phyloP scores from a whole-genome alignment of 2,329 filamentous ascomycete genomes.

The Xylariaceae sp. region DNA sequence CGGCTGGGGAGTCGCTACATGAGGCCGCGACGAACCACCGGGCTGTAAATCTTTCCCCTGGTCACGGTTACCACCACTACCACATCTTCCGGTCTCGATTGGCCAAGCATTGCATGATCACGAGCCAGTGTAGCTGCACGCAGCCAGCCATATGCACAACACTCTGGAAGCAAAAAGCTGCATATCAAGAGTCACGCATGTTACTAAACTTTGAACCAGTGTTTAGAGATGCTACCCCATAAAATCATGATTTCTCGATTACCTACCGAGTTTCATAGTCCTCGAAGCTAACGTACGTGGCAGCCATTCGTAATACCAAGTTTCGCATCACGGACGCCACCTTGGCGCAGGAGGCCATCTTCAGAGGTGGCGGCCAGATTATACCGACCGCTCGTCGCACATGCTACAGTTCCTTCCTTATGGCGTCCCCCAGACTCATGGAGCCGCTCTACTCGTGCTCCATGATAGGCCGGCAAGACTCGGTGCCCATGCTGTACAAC shows the following conservation, averaged over 20 bases:
- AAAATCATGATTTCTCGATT: not conserved
- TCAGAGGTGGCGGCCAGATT: slow-evolving; percentile 91
- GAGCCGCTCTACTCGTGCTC: slow-evolving; percentile 91
- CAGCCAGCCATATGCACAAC: too few species aligned
- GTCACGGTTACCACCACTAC: too few species aligned
- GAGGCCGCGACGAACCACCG: too few species aligned
- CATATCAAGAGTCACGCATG: too few species aligned
- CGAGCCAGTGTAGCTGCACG: too few species aligned
- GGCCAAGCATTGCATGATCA: too few species aligned
- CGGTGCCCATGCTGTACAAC: slow-evolving; percentile 85
- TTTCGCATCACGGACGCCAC: slow-evolving; percentile 93
- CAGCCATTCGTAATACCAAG: slow-evolving; percentile 93
- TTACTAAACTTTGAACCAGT: too few species aligned
- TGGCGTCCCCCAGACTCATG: slow-evolving; percentile 95
- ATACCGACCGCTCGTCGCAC: slow-evolving; percentile 91
- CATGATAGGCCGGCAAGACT: slow-evolving; percentile 88
- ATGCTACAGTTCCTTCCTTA: slow-evolving; percentile 93
- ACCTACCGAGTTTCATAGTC: slow-evolving; percentile 2
- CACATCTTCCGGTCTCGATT: too few species aligned
- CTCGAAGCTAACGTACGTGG: slow-evolving; percentile 15
- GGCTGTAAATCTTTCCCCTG: too few species aligned
- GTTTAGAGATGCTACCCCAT: too few species aligned
- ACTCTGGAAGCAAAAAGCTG: too few species aligned
- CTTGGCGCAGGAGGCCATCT: slow-evolving; percentile 85
- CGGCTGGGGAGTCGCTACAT: too few species aligned